phyloP scores from a whole-genome alignment of 192 early-diverging fungal species.

The Mortierella alpina region DNA sequence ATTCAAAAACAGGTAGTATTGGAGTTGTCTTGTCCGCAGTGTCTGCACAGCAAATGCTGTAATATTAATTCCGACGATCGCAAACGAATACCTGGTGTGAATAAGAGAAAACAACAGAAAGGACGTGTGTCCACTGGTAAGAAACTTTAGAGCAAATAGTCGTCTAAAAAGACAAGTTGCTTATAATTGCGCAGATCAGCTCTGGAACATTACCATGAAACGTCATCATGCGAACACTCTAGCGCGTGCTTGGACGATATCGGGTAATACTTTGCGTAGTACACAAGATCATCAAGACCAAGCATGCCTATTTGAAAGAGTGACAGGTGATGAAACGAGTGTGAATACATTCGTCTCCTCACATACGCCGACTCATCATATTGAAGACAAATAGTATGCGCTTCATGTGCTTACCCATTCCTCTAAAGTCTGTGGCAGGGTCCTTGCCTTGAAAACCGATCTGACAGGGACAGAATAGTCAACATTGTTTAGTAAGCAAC shows the following conservation, averaged over 20 bases:
- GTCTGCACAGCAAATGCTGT: slow-evolving; percentile 71
- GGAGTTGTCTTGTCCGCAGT: slow-evolving; percentile 71
- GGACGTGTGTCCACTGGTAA: no score
- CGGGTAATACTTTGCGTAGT: slow-evolving; percentile 71
- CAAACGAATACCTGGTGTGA: slow-evolving; percentile 75
- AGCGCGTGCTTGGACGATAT: slow-evolving; percentile 63
- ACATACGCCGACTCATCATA: neutral
- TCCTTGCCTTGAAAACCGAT: slow-evolving; percentile 89
- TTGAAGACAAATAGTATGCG: neutral
- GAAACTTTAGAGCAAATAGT: no score
- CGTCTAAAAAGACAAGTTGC: no score
- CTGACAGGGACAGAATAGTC: slow-evolving; percentile 21
- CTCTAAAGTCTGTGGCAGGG: slow-evolving; percentile 87
- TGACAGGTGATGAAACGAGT: neutral
- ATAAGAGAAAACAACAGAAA: neutral
- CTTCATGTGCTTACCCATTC: slow-evolving; percentile 69
- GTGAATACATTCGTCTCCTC: neutral
- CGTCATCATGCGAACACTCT: slow-evolving; percentile 67
- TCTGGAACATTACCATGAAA: slow-evolving; percentile 63
- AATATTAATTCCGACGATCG: slow-evolving; percentile 85
- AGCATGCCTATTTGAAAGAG: slow-evolving; percentile 63
- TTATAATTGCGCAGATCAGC: no score
- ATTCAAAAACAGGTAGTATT: slow-evolving; percentile 70
- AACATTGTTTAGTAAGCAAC: neutral
- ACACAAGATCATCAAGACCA: slow-evolving; percentile 77